Conservation (phyloP, 768 basidiomycete species). For the Pleurotus pulmonarius region DNA sequence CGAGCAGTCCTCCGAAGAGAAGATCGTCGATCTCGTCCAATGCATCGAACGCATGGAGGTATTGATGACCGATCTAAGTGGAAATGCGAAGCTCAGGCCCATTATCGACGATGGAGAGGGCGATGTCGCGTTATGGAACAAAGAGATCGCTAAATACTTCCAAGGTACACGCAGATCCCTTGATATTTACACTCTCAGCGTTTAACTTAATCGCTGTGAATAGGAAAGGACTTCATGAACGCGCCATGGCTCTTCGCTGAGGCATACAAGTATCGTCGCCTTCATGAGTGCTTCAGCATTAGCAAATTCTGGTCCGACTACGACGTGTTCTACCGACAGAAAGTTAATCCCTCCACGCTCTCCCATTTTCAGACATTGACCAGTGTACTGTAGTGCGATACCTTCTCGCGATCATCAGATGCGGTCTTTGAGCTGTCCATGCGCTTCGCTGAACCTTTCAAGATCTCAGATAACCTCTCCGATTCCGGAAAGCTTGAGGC, state of each 20-base stretch:
- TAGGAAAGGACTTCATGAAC: constrained; percentile 90
- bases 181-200: no score
- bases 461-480: constrained; percentile 49
- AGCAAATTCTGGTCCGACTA: constrained; percentile 89
- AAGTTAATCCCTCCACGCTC: constrained; percentile 36
- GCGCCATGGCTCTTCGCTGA: constrained; percentile 97
- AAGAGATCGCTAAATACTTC: constrained; percentile 93
- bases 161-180: constrained; percentile 50
- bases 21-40: constrained; percentile 75
- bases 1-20: constrained; percentile 78
- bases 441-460: constrained; percentile 86
- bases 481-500: constrained; percentile 60
- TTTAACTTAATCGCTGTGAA: neutral
- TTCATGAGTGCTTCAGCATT: constrained; percentile 91
- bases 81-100: constrained; percentile 78
- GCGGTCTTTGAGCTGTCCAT: constrained; percentile 93
- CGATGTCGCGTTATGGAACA: constrained; percentile 95
- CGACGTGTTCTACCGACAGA: constrained; percentile 94
- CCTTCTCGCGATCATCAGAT: constrained; percentile 87
- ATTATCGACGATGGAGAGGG: constrained; percentile 90
- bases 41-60: constrained; percentile 89
- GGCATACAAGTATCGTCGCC: constrained; percentile 88
- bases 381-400: constrained; percentile 64
- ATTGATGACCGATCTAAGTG: constrained; percentile 84
- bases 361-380: constrained; percentile 7